phyloP scores from a whole-genome alignment of 139 green algal genomes.

The Closterium sp. region DNA sequence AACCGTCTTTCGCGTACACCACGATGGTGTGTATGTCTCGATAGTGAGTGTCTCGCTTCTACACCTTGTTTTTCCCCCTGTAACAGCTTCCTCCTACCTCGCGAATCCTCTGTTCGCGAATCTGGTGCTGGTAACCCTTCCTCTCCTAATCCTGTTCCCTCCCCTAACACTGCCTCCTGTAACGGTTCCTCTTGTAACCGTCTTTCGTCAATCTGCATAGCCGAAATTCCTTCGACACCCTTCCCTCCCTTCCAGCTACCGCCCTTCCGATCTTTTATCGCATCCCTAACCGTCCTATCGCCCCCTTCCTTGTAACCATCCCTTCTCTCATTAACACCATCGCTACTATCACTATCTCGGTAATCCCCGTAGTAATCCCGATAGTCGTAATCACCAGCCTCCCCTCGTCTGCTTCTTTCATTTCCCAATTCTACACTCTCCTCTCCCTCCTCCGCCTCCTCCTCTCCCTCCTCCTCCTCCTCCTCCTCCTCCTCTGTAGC shows the following conservation, averaged over 20 bases:
- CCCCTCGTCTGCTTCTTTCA: not conserved
- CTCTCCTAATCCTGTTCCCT: not conserved
- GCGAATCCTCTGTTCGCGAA: not conserved
- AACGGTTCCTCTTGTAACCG: not conserved
- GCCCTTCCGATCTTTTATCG: not conserved
- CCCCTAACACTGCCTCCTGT: not conserved
- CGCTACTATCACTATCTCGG: not conserved
- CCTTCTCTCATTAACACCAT: not conserved
- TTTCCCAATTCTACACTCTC: not conserved
- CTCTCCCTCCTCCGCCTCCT: not conserved
- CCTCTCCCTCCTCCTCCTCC: not conserved
- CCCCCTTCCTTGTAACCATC: not conserved
- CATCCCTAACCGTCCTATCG: not conserved
- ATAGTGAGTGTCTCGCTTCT: not conserved
- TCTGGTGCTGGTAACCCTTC: not conserved
- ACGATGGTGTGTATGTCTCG: not conserved
- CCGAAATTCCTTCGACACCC: not conserved
- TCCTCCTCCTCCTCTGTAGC: not conserved
- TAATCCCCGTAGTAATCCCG: not conserved
- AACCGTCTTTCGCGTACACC: not conserved
- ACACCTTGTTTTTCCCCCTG: not conserved
- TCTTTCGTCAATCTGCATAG: not conserved
- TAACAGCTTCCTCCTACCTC: not conserved
- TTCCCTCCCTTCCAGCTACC: not conserved
- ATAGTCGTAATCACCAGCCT: not conserved